Evolutionary conservation across 2,329 filamentous ascomycete species (phyloP), one percentile per base, ranked within the genome.

Genomic region (Fusarium marasasianum): DNA sequence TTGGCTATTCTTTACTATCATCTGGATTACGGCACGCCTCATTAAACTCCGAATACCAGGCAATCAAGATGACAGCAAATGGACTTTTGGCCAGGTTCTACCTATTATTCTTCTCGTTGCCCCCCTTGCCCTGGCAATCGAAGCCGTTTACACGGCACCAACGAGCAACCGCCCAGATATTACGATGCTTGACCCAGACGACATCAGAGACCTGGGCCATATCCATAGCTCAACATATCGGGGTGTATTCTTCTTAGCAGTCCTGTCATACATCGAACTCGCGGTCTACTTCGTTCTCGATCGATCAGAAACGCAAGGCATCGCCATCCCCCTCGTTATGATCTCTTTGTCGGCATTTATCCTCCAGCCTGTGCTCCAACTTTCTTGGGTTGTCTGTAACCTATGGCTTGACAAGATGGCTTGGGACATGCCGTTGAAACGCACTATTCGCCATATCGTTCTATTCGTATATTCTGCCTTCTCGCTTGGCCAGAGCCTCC

Each of bases 71-170:
- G 65, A 66, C 2, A 38, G 26, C 14, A 7, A 69, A 13, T 71
- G 60, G 69, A 54, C 41, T 0, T 71, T 71, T n/a, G 66, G 69
- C 1, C 66, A 71, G 18, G 1, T 58, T 20, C 41, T 71, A 4
- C 66, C 69, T 2, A 6, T 69, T 0, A 29, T 71, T 6, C 29
- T 71, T 6, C 37, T 66, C 3, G 1, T 58, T 6, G 65, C 48
- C 0, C 69, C 66, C 0, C 13, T 55, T 2, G 41, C 37, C 8
- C 3, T n/a, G 5, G 22, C 54, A 4, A 41, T 24, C 12, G 53
- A 56, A 31, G 2, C 12, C 18, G 22, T 33, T 2, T 18, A 8
- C 6, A 33, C 7, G 17, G 8, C 8, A 13, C 10, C 20, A 26
- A 14, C 44, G 18, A n/a, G 13, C 8, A 41, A 4, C 35, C 35